These are phyloP conservation scores for Cladorrhinum sp. DNA, from an alignment of 2,329 filamentous ascomycete species.

Conservation along the genomic window DNA sequence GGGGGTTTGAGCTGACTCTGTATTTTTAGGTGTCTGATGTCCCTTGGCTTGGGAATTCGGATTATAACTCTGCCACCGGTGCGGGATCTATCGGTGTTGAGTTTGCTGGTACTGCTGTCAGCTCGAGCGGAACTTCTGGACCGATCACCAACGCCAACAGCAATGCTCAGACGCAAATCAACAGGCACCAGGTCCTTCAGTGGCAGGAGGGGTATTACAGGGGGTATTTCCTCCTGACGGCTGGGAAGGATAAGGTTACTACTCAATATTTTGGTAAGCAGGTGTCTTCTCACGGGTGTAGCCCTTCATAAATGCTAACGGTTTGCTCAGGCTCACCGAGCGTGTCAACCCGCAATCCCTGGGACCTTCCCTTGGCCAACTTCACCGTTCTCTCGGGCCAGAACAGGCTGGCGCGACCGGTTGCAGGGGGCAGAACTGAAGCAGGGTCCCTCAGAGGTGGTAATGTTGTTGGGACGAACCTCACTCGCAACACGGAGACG, in stretches of 20 bases:
- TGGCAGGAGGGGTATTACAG: conserved; percentile 74
- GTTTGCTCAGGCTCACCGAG: conserved; percentile 46
- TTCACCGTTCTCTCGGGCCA: conserved; percentile 64
- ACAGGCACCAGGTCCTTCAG: conserved; percentile 61
- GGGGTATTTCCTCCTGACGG: conserved; percentile 66
- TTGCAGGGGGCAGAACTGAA: conserved; percentile 45
- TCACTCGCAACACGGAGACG: conserved; percentile 41
- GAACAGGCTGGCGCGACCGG: conserved; percentile 51
- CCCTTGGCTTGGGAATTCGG: conserved; percentile 50
- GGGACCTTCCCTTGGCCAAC: conserved; percentile 66
- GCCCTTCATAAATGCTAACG: not conserved
- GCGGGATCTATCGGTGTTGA: conserved; percentile 58
- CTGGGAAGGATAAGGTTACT: conserved; percentile 52
- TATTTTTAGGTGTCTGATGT: conserved; percentile 35
- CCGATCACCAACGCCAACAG: conserved; percentile 50
- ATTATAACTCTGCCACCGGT: conserved; percentile 53
- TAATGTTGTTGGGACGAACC: conserved; percentile 43
- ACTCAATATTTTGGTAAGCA: conserved; percentile 60
- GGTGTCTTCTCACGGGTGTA: not conserved
- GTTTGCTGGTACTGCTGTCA: conserved; percentile 65
- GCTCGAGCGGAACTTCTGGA: conserved; percentile 37
- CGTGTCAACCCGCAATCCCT: conserved; percentile 57
- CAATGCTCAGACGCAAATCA: conserved; percentile 41
- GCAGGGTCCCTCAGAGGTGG: conserved; percentile 54
- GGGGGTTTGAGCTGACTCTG: not conserved